phyloP scores from a whole-genome alignment of 768 basidiomycete species.

The Termitomyces sp. region DNA sequence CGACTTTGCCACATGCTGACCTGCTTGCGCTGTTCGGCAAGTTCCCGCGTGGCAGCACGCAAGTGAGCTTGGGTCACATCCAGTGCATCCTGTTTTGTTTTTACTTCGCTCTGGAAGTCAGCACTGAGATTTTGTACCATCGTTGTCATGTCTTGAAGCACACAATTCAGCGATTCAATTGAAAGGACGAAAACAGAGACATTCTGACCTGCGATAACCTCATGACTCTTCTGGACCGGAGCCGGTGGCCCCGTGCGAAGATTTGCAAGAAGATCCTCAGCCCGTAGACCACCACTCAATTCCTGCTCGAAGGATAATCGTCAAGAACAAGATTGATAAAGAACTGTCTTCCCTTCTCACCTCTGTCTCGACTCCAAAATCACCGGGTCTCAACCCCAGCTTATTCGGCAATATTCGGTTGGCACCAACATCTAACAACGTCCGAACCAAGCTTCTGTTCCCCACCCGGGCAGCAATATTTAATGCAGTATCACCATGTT shows the following conservation, averaged over 20 bases:
- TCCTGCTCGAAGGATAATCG: slow-evolving; percentile 37
- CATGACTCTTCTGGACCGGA: slow-evolving; percentile 84
- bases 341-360: slow-evolving; percentile 32
- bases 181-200: not conserved
- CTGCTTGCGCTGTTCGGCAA: slow-evolving; percentile 86
- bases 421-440: slow-evolving; percentile 87
- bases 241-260: slow-evolving; percentile 67
- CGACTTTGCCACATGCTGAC: slow-evolving; percentile 70
- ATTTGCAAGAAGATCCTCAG: slow-evolving; percentile 76
- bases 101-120: slow-evolving; percentile 82
- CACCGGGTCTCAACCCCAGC: slow-evolving; percentile 85
- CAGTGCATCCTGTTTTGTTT: slow-evolving; percentile 81
- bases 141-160: slow-evolving; percentile 62
- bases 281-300: slow-evolving; percentile 59
- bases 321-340: not conserved
- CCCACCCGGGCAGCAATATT: slow-evolving; percentile 95
- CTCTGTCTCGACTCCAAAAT: slow-evolving; percentile 93
- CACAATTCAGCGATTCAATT: not conserved
- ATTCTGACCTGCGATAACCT: slow-evolving; percentile 67
- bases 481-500: slow-evolving; percentile 92
- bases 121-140: slow-evolving; percentile 76
- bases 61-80: slow-evolving; percentile 85
- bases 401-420: slow-evolving; percentile 89
- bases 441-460: slow-evolving; percentile 79
- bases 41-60: slow-evolving; percentile 81